Evolutionary conservation across 2,329 filamentous ascomycete species (phyloP), one percentile per base, ranked within the genome.

Genomic region (Pseudogymnoascus destructans): DNA sequence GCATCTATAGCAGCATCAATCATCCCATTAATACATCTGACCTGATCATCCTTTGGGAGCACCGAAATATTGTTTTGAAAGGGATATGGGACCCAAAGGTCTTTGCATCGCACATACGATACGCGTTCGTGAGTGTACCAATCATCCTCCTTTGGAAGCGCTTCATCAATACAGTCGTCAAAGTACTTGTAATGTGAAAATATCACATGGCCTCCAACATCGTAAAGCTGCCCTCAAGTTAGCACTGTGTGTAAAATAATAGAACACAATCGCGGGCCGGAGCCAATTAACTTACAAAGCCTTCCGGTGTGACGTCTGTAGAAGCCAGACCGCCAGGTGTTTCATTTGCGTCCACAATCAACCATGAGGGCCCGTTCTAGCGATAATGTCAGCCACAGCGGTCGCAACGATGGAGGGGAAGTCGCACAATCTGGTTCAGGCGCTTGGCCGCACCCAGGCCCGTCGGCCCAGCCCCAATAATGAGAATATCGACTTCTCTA

Each of bases 101-200:
- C 80, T 84, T 95, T 92, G 86, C 90, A 96, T 71, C 93, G 91
- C 67, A 98, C 92, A 73, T 98, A 98, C 63, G 93, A 98, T 75
- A 98, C 93, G 72, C 93, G 91, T 80, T 98, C 87, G 79, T 98
- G 93, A 64, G 84, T 89, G 77, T 87, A 97, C 93, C 93, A 98
- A 77, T 98, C 93, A 61, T 89, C 86, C 60, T 90, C 83, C 70
- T 89, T 89, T 68, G 93, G 93, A 40, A 98, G 85, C 57, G 93
- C 93, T 80, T 98, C 93, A 73, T 97, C 82, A 71, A 98, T 86
- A 78, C 89, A 95, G 79, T 98, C 93, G 77, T 98, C 93, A 73
- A 98, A 98, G 84, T 98, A 98, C 79, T 96, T 96, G 86, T 98
- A 98, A 82, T 96, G 91, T 67, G 91, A 96, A 82, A 96, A 96